Percentiles rank a stretch among this genome's conserved stretches.
These are phyloP conservation scores for Blastomyces percursus DNA, from an alignment of 2,329 filamentous ascomycete genomes.

Conservation along the genomic window DNA sequence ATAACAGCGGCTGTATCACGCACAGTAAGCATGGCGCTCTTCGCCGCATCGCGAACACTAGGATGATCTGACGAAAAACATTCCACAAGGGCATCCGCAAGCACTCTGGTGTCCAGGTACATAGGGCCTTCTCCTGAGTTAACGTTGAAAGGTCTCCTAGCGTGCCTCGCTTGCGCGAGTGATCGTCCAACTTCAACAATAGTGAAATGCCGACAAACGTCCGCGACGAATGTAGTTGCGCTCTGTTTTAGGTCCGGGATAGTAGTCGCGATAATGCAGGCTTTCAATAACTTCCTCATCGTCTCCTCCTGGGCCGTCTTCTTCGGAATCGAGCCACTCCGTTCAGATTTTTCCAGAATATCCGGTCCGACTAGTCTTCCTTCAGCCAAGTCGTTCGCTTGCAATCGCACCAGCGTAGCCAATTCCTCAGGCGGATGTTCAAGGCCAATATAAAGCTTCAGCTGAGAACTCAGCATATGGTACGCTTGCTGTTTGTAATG, in stretches of 20 bases:
- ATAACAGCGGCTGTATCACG: slow-evolving; percentile 66
- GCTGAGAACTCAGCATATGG: slow-evolving; percentile 72
- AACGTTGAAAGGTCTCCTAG: slow-evolving; percentile 68
- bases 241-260: slow-evolving; percentile 68
- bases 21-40: slow-evolving; percentile 65
- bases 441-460: slow-evolving; percentile 80
- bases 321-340: slow-evolving; percentile 74
- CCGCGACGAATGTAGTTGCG: slow-evolving; percentile 62
- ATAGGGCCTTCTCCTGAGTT: slow-evolving; percentile 77
- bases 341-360: slow-evolving; percentile 62
- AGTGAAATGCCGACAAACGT: slow-evolving; percentile 80
- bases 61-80: slow-evolving; percentile 76
- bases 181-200: slow-evolving; percentile 79
- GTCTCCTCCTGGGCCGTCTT: slow-evolving; percentile 72
- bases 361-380: slow-evolving; percentile 59
- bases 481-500: slow-evolving; percentile 94
- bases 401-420: slow-evolving; percentile 68
- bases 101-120: slow-evolving; percentile 70
- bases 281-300: slow-evolving; percentile 79
- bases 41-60: slow-evolving; percentile 70
- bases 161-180: slow-evolving; percentile 69
- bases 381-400: slow-evolving; percentile 72
- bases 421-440: slow-evolving; percentile 87
- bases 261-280: slow-evolving; percentile 73
- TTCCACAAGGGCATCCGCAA: slow-evolving; percentile 84